Conservation (phyloP, 202 grass and related monocot species). For the Zizania palustris region DNA sequence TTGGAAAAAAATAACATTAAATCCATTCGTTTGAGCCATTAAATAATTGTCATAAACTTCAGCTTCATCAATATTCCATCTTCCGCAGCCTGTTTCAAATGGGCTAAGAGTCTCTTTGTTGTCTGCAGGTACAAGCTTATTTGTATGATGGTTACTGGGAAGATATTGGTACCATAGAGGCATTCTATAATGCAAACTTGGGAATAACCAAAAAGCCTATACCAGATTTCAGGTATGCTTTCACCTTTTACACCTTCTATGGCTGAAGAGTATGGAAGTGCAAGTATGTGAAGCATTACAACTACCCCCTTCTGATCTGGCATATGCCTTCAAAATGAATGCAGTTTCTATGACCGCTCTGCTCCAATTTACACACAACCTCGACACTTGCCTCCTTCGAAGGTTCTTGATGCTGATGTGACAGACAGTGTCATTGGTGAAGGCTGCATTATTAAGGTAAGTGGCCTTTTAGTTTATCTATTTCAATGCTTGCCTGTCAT, state of each 20-base stretch:
- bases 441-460: conserved; percentile 97
- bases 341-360: conserved; percentile 97
- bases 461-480: conserved; percentile 27
- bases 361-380: conserved; percentile 94
- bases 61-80: too few relatives aligned
- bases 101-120: background rate
- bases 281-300: conserved; percentile 22
- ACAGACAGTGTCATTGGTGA: conserved; percentile 97
- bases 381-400: conserved; percentile 90
- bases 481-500: conserved; percentile 33
- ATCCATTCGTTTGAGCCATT: too few relatives aligned
- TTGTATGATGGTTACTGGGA: conserved; percentile 97
- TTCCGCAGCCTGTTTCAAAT: too few relatives aligned
- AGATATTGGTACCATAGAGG: conserved; percentile 94
- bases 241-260: conserved; percentile 30
- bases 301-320: conserved; percentile 32
- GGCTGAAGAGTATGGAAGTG: background rate
- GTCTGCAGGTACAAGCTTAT: conserved; percentile 80
- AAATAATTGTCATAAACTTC: too few relatives aligned
- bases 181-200: conserved; percentile 96
- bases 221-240: conserved; percentile 92
- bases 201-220: conserved; percentile 95
- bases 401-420: conserved; percentile 94
- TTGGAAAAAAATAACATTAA: too few relatives aligned
- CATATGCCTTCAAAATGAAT: conserved; percentile 41